Base-by-base conservation (phyloP, 495 filamentous ascomycete species). In the Glonium stellatum region DNA sequence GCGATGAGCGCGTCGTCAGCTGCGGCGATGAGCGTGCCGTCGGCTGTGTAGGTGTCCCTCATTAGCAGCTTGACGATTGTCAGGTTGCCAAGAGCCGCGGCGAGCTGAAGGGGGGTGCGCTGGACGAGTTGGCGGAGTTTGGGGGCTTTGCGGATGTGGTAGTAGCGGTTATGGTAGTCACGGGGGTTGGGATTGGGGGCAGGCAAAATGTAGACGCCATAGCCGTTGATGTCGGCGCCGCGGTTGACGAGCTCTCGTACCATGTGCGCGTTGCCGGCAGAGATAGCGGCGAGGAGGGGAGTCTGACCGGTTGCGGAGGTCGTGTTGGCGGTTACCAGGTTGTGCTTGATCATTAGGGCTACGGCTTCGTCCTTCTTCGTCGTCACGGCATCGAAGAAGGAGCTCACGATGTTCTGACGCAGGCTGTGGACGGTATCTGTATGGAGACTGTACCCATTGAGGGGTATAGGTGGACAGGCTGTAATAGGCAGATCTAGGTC, bases 1-100 rank as follows among this genome's bases (percentile, higher is more conserved):
- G 69, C 69, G 1, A 69, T 55, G 18, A 71, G 47, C 12, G 52
- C 25, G 5, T 67, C 44, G 58, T 70, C 56, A 15, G 69, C 69
- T n/a, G n/a, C n/a, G n/a, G n/a, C n/a, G n/a, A n/a, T n/a, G n/a
- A n/a, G n/a, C n/a, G n/a, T n/a, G n/a, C n/a, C n/a, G n/a, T n/a
- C n/a, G n/a, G n/a, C n/a, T n/a, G n/a, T n/a, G 21, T 60, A 58
- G 42, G 65, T 70, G 0, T 62, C 58, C 5, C 60, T 51, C 22
- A 58, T 55, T 13, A 71, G 52, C 1, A 71, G 58, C 39, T 65
- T 65, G 6, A 65, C 57, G 23, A 65, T 56, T 5, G 53, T 57
- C 5, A 60, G 44, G 31, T 60, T 65, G n/a, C 62, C 62, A 12
- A 35, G 42, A 44, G 46, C 42, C 3, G 62, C 62, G n/a, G 62